Conservation (phyloP, 768 basidiomycete genomes). For the Suillus occidentalis region DNA sequence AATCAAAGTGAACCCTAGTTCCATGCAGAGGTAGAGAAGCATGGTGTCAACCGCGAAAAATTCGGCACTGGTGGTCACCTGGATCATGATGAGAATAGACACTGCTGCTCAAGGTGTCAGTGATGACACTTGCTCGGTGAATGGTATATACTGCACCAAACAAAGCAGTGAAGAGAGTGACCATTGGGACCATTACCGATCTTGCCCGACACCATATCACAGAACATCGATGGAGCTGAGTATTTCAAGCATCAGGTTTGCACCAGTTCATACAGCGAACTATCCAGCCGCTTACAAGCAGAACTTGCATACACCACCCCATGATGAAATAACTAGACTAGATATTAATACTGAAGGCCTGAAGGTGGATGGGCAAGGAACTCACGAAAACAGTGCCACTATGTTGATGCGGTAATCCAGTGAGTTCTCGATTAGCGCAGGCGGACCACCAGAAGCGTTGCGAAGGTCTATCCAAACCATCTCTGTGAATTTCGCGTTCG, state of each 20-base stretch:
- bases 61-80: conserved; percentile 9
- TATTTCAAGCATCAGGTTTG: neutral
- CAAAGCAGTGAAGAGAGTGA: conserved; percentile 13
- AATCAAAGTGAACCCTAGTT: conserved; percentile 32
- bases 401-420: no score
- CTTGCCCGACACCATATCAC: conserved; percentile 18
- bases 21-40: conserved; percentile 30
- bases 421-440: no score
- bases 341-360: no score
- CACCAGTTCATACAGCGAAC: neutral
- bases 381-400: no score
- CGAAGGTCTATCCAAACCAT: no score
- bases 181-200: conserved; percentile 17
- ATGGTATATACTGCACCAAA: conserved; percentile 20
- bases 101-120: neutral
- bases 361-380: no score
- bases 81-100: conserved; percentile 21
- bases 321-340: conserved; percentile 14
- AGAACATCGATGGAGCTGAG: conserved; percentile 13
- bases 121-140: fast-evolving
- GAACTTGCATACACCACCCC: conserved; percentile 30
- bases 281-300: conserved; percentile 18
- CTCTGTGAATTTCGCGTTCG: no score
- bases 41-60: conserved; percentile 24
- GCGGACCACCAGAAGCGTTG: no score